Percentiles rank a stretch among this genome's conserved stretches.
Conservation (phyloP, 2,329 filamentous ascomycete genomes). For the Colletotrichum theobromicola region DNA sequence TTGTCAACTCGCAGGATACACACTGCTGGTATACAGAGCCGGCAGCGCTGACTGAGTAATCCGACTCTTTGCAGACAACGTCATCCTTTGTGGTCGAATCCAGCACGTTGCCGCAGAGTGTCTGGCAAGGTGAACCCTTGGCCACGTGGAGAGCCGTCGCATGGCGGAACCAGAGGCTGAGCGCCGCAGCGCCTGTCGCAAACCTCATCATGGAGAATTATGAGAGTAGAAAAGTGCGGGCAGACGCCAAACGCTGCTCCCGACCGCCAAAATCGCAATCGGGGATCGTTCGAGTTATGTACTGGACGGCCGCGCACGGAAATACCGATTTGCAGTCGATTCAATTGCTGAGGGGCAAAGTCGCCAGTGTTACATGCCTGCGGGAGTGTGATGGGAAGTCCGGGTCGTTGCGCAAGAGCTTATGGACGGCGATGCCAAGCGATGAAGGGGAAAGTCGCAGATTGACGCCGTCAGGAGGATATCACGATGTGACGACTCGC, state of each 20-base stretch:
- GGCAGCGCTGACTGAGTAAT: slow-evolving; percentile 39
- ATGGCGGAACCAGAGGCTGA: slow-evolving; percentile 26
- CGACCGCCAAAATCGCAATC: no score
- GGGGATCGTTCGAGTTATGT: background rate
- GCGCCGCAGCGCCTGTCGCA: slow-evolving; percentile 19
- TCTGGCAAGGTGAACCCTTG: slow-evolving; percentile 52
- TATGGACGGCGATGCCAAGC: background rate
- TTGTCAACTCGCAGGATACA: slow-evolving; percentile 56
- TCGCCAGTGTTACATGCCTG: slow-evolving; percentile 10
- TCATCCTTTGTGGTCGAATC: slow-evolving; percentile 49
- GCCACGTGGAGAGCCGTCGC: slow-evolving; percentile 45
- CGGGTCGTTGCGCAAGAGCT: background rate
- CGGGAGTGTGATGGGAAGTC: background rate
- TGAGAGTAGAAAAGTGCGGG: background rate
- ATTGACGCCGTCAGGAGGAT: background rate
- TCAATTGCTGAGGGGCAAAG: background rate
- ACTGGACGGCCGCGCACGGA: background rate
- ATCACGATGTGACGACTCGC: background rate
- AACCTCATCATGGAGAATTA: slow-evolving; percentile 8
- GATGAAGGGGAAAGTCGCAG: background rate
- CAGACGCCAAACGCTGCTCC: background rate
- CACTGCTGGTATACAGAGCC: slow-evolving; percentile 59
- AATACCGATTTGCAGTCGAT: background rate
- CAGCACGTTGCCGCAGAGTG: slow-evolving; percentile 59
- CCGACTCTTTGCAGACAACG: slow-evolving; percentile 50